A percentile compares a stretch with the other conserved stretches of the same genome.
Evolutionary conservation across 805 yeast genomes (phyloP).

Genomic region (Saccharomycopsis capsularis): DNA sequence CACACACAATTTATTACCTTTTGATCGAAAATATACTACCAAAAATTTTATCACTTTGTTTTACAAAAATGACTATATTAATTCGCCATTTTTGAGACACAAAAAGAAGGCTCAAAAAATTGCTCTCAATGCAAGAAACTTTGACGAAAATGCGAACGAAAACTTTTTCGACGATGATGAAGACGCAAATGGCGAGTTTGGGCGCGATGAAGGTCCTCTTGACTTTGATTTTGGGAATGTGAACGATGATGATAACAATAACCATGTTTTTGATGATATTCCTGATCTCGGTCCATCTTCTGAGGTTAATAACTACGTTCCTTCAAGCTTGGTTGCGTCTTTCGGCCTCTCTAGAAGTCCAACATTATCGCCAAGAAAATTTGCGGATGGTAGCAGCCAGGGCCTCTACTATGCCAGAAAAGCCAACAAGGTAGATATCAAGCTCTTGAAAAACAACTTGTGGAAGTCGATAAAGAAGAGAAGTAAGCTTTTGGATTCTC

Average conservation of each 20-base stretch:
- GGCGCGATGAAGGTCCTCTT: constrained; percentile 18
- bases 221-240: constrained; percentile 27
- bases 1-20: constrained; percentile 52
- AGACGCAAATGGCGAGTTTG: constrained; percentile 21
- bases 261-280: constrained; percentile 34
- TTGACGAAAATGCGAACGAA: constrained; percentile 42
- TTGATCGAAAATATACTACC: constrained; percentile 66
- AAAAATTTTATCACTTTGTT: constrained; percentile 59
- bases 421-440: constrained; percentile 76
- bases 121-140: background rate
- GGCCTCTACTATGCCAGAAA: constrained; percentile 51
- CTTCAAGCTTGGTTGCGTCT: background rate
- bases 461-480: constrained; percentile 49
- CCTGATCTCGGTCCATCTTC: constrained; percentile 30
- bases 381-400: background rate
- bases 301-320: background rate
- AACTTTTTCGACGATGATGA: constrained; percentile 46
- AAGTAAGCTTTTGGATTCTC: constrained; percentile 20
- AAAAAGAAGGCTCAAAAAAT: background rate
- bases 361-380: background rate
- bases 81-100: background rate
- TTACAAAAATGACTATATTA: constrained; percentile 48
- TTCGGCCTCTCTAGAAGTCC: background rate
- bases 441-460: constrained; percentile 61
- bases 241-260: constrained; percentile 22